These are phyloP conservation scores for Solanum ossicruentum DNA, from an alignment of 257 asterid genomes.

Conservation along the genomic window DNA sequence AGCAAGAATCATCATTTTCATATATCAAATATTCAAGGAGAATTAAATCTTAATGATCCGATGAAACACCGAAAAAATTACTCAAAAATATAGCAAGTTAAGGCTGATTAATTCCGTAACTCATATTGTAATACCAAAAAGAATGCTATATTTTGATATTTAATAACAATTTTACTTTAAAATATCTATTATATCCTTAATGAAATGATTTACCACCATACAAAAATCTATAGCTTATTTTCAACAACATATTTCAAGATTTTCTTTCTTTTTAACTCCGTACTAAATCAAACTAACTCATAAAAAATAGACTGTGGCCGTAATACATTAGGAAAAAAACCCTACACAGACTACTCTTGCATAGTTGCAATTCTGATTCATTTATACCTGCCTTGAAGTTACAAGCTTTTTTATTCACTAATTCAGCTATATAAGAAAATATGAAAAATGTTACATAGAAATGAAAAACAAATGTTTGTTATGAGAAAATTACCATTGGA, in stretches of 20 bases:
- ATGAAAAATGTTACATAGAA: background rate
- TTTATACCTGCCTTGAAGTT: background rate
- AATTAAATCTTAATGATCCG: background rate
- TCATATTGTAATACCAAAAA: background rate
- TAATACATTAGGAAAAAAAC: background rate
- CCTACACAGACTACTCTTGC: background rate
- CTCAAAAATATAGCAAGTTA: background rate
- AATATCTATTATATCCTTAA: too few relatives aligned
- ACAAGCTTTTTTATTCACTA: background rate
- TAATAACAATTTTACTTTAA: too few relatives aligned
- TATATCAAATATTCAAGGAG: background rate
- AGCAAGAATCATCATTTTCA: background rate
- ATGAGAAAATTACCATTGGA: background rate
- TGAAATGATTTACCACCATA: too few relatives aligned
- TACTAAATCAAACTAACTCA: too few relatives aligned
- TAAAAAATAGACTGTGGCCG: background rate
- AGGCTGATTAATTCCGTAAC: too few relatives aligned
- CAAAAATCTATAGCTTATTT: too few relatives aligned
- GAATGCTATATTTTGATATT: too few relatives aligned
- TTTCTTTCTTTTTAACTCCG: too few relatives aligned
- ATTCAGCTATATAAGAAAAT: background rate
- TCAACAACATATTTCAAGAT: too few relatives aligned
- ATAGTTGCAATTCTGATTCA: background rate
- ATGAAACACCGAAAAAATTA: background rate
- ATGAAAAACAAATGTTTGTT: background rate